Evolutionary conservation across 257 asterid species (phyloP), one percentile per base, ranked within the genome.

Genomic region (Solanum medicagineum): DNA sequence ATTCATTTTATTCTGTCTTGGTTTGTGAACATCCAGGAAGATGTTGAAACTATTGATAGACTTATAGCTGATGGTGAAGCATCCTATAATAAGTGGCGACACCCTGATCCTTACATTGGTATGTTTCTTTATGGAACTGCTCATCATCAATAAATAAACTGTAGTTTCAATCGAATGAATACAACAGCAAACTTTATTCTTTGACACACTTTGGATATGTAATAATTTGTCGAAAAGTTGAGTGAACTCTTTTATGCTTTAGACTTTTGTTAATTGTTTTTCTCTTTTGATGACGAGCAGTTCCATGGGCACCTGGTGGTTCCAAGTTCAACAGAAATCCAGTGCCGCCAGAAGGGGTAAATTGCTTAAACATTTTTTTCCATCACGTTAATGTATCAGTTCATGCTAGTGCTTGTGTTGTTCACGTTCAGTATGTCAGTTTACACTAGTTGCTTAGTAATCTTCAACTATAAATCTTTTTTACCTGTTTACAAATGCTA

Each of bases 261-360:
- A 70, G 56, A 70, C 54, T 68, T 54, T n/a, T 68, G 26, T 42
- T 84, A 73, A 69, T 75, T n/a, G 79, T 47, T 47, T 85, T 62
- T 22, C 42, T 69, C 4, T 49, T 77, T 74, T 81, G 84, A 85
- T 45, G 87, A 29, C 91, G 73, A 65, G 83, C 97, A 95, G 99
- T 95, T 83, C 99, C 99, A 54, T 96, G 99, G 99, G 99, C 99
- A 87, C 99, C 99, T 86, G 98, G 99, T 81, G 99, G 99, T 91
- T 60, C 92, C 92, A 96, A 96, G 91, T 95, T 95, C 89, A 92
- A 96, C 89, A 88, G 98, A 84, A 96, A 96, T 89, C 98, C 98
- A 15, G 85, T 93, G 59, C 99, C 99, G 40, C 97, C 99, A 83
- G 16, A 90, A 15, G 99, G 98, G 98, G 98, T 95, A 94, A 93